Percentiles rank a stretch among this genome's conserved stretches.
These are phyloP conservation scores for Hymenoscyphus albidus DNA, from an alignment of 2,329 filamentous ascomycete genomes.

Conservation along the genomic window DNA sequence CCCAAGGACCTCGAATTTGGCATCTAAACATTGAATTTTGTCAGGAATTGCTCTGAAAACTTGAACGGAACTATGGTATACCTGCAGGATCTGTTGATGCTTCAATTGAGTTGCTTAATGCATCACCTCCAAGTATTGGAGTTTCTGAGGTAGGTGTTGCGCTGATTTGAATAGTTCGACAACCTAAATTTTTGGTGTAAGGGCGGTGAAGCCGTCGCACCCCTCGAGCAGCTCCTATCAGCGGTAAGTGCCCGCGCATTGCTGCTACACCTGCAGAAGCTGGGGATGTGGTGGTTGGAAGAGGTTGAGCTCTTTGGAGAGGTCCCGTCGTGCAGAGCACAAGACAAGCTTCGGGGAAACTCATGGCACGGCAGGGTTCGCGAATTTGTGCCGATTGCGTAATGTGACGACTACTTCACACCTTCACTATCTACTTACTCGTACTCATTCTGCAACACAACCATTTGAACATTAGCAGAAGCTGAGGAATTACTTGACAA, in stretches of 20 bases:
- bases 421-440: not conserved
- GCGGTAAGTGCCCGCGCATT: conserved; percentile 32
- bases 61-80: conserved; percentile 13
- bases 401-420: conserved; percentile 22
- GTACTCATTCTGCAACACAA: not conserved
- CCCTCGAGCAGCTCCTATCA: conserved; percentile 25
- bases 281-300: conserved; percentile 11
- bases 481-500: not conserved
- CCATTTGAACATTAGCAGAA: not conserved
- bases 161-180: conserved; percentile 60
- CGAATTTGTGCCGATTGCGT: conserved; percentile 19
- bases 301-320: conserved; percentile 7
- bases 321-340: not conserved
- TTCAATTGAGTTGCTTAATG: conserved; percentile 49
- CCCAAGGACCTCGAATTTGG: conserved; percentile 89
- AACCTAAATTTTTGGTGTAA: conserved; percentile 31
- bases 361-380: conserved; percentile 11
- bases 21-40: conserved; percentile 55
- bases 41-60: not conserved
- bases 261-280: conserved; percentile 19
- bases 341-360: conserved; percentile 1
- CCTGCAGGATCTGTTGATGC: conserved; percentile 34
- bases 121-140: conserved; percentile 48
- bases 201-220: conserved; percentile 27
- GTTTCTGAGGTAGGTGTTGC: conserved; percentile 55